Conservation (phyloP, 345 rosid genomes). For the Hibiscus tridactylites region DNA sequence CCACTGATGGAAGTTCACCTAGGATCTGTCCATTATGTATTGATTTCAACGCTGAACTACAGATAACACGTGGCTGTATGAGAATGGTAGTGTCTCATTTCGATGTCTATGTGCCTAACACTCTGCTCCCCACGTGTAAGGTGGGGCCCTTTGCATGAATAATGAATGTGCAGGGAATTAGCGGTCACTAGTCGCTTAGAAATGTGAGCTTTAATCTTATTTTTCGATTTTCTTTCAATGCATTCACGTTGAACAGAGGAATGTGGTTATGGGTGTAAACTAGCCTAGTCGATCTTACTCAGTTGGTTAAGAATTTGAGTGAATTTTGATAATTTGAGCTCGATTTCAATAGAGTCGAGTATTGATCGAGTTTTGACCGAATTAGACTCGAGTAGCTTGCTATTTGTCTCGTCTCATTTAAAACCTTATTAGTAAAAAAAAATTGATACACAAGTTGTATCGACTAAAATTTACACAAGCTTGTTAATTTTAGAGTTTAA, state of each 20-base stretch:
- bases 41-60: neutral
- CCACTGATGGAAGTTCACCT: neutral
- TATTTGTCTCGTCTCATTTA: too few relatives aligned
- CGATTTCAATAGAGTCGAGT: too few relatives aligned
- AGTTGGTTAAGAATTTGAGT: too few relatives aligned
- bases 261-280: neutral
- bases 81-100: neutral
- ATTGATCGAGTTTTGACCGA: too few relatives aligned
- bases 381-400: too few relatives aligned
- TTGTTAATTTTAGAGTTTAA: too few relatives aligned
- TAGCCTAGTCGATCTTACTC: too few relatives aligned
- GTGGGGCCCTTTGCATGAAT: slow-evolving; percentile 6
- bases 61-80: slow-evolving; percentile 14
- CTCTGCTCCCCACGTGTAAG: neutral
- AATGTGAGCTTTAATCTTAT: neutral
- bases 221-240: neutral
- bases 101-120: neutral
- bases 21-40: slow-evolving; percentile 9
- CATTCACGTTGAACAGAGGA: neutral
- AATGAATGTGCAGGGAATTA: neutral
- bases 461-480: too few relatives aligned
- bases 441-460: too few relatives aligned
- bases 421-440: too few relatives aligned
- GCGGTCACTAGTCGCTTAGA: neutral
- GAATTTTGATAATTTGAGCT: too few relatives aligned